phyloP scores from a whole-genome alignment of 148 eudicot genomes.

The Chenopodium suecicum region DNA sequence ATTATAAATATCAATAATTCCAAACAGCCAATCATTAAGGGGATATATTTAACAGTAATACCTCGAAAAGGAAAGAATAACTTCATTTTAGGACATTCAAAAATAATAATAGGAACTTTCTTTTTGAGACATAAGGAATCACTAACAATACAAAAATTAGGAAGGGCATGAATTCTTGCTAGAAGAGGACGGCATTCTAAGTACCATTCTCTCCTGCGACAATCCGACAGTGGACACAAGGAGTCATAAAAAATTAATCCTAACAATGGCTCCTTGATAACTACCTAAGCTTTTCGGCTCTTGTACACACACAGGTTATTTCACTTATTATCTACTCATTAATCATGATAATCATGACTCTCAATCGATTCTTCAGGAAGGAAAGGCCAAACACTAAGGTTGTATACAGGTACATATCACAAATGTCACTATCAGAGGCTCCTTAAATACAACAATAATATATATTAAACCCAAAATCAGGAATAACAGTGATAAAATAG shows the following conservation, averaged over 20 bases:
- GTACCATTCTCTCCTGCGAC: neutral
- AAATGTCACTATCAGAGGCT: conserved; percentile 15
- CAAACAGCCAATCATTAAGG: neutral
- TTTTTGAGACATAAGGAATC: neutral
- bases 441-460: neutral
- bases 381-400: conserved; percentile 9
- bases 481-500: neutral
- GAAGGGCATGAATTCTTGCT: neutral
- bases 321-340: conserved; percentile 8
- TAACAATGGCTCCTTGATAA: conserved; percentile 22
- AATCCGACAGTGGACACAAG: conserved; percentile 1
- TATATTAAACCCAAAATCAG: neutral
- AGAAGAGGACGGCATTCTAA: conserved; percentile 6
- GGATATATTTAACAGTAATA: neutral
- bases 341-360: conserved; percentile 22
- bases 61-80: neutral
- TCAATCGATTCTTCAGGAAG: conserved; percentile 13
- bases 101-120: neutral
- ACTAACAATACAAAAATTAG: neutral
- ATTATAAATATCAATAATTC: no score
- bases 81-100: neutral
- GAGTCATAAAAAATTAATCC: neutral
- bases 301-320: conserved; percentile 19
- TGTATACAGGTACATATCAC: conserved; percentile 2
- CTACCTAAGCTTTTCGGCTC: conserved; percentile 25